These are phyloP conservation scores for Sclerotinia nivalis DNA, from an alignment of 2,329 filamentous ascomycete species.

Conservation along the genomic window DNA sequence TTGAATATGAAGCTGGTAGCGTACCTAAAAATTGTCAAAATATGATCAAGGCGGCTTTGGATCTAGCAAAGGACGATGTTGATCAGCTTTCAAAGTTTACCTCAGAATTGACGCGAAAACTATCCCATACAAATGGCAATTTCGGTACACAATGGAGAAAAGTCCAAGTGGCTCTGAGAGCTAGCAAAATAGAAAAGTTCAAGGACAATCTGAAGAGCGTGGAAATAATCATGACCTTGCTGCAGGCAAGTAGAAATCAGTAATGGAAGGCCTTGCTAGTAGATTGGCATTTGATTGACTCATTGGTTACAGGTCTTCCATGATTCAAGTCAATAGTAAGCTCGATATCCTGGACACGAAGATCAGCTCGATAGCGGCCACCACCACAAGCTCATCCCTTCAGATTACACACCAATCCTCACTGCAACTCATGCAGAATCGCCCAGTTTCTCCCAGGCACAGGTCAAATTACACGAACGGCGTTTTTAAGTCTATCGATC, in stretches of 20 bases:
- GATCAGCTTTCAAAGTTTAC: conserved; percentile 18
- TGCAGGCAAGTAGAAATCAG: conserved; percentile 19
- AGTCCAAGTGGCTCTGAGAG: conserved; percentile 20
- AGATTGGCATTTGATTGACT: background rate
- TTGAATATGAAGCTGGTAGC: conserved; percentile 2
- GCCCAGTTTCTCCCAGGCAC: background rate
- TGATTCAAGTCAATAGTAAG: background rate
- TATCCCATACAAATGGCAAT: background rate
- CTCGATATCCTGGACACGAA: background rate
- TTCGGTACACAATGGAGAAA: conserved; percentile 21
- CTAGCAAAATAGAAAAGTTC: conserved; percentile 24
- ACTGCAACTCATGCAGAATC: background rate
- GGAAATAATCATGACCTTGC: conserved; percentile 19
- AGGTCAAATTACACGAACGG: background rate
- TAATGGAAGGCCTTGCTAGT: background rate
- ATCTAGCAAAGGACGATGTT: conserved; percentile 22
- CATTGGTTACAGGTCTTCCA: background rate
- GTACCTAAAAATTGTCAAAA: background rate
- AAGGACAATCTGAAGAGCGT: conserved; percentile 19
- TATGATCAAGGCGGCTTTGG: conserved; percentile 2
- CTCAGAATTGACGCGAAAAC: conserved; percentile 4
- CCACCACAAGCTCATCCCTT: background rate
- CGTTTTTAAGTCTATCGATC: background rate
- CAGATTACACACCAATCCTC: background rate
- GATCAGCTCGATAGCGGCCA: background rate